These are phyloP conservation scores for Emydomyces testavorans DNA, from an alignment of 2,329 filamentous ascomycete genomes.

Conservation along the genomic window DNA sequence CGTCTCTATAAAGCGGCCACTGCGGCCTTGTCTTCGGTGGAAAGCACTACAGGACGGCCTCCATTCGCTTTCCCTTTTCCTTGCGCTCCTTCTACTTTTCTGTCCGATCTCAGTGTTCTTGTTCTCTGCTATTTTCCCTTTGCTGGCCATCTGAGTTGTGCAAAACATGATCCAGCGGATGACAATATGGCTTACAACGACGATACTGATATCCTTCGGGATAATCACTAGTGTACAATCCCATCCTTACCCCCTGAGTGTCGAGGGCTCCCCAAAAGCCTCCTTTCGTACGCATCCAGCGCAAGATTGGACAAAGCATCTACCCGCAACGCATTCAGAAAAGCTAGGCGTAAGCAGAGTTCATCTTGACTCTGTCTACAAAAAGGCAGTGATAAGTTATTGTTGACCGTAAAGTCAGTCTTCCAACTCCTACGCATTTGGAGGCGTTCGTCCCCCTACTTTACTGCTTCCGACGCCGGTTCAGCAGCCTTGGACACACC, in stretches of 20 bases:
- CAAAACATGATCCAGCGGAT: neutral
- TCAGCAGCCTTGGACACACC: neutral
- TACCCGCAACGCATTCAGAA: neutral
- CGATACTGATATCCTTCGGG: conserved; percentile 7
- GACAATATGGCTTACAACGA: conserved; percentile 5
- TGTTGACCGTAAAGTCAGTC: neutral
- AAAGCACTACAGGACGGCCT: neutral
- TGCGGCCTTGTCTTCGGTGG: neutral
- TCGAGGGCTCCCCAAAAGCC: neutral
- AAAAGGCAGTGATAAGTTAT: neutral
- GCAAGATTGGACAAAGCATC: neutral
- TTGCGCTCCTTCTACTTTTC: no score
- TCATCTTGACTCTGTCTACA: neutral
- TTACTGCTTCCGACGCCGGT: neutral
- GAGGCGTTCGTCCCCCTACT: no score
- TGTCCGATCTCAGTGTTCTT: neutral
- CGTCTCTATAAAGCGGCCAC: neutral
- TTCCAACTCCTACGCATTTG: neutral
- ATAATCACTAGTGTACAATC: neutral
- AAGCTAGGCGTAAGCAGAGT: neutral
- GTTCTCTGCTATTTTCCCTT: neutral
- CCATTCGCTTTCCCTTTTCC: neutral
- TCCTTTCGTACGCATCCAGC: neutral
- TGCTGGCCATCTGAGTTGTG: neutral
- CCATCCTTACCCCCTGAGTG: neutral